Percentiles rank a stretch among this genome's conserved stretches.
These are phyloP conservation scores for Amanita rubescens DNA, from an alignment of 768 basidiomycete species.

Conservation along the genomic window DNA sequence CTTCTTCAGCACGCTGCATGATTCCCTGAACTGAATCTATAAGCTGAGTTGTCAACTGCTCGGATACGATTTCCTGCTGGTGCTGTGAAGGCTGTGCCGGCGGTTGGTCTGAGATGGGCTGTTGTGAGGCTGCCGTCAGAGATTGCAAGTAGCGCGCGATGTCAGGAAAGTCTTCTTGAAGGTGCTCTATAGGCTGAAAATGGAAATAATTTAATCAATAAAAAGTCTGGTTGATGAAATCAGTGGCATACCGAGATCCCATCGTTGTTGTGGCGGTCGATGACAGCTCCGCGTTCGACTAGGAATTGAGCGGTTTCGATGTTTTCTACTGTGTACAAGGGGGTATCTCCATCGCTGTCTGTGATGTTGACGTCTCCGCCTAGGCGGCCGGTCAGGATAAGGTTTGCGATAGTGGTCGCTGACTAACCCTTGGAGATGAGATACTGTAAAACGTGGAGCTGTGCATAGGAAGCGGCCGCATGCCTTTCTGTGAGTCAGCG, in stretches of 20 bases:
- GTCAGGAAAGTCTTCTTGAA: conserved; percentile 9
- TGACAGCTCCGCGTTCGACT: conserved; percentile 66
- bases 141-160: conserved; percentile 8
- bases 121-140: conserved; percentile 14
- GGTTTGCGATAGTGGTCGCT: conserved; percentile 6
- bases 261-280: conserved; percentile 57
- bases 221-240: not conserved
- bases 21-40: conserved; percentile 62
- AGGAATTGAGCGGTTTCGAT: conserved; percentile 72
- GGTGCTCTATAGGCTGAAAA: conserved; percentile 43
- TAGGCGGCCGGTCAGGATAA: conserved; percentile 16
- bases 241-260: conserved; percentile 61
- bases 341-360: conserved; percentile 87
- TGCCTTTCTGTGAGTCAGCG: conserved; percentile 47
- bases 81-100: conserved; percentile 48
- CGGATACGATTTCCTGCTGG: conserved; percentile 61
- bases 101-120: conserved; percentile 4
- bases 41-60: conserved; percentile 58
- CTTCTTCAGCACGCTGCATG: conserved; percentile 44
- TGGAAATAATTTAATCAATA: conserved; percentile 2
- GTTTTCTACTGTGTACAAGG: conserved; percentile 84
- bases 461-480: conserved; percentile 90
- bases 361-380: conserved; percentile 85
- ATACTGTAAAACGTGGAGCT: conserved; percentile 67
- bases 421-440: conserved; percentile 59